These are phyloP conservation scores for Fragaria nilgerrensis DNA, from an alignment of 306 rosid species.

Conservation along the genomic window DNA sequence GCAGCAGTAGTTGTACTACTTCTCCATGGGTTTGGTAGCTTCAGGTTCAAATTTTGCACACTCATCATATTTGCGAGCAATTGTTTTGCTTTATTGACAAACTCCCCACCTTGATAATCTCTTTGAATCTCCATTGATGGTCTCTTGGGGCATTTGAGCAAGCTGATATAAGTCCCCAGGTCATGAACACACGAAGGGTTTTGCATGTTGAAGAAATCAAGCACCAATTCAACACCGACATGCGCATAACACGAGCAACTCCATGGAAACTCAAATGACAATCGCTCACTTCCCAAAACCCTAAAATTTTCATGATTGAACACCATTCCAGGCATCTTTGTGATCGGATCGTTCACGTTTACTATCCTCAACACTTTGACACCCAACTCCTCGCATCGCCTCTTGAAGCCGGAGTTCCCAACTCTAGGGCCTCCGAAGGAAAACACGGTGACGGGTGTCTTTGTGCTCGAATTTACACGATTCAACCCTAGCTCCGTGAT, in stretches of 20 bases:
- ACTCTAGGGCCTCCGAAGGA: conserved; percentile 93
- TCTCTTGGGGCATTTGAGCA: conserved; percentile 42
- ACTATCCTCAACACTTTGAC: conserved; percentile 69
- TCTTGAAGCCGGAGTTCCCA: conserved; percentile 67
- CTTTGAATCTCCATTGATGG: not conserved
- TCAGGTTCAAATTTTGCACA: conserved; percentile 33
- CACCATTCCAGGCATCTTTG: conserved; percentile 78
- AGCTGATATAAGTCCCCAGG: conserved; percentile 57
- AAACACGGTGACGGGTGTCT: conserved; percentile 56
- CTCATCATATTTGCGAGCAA: conserved; percentile 15
- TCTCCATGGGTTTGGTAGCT: conserved; percentile 26
- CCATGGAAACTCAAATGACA: conserved; percentile 49
- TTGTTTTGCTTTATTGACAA: conserved; percentile 38
- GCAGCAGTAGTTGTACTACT: not conserved
- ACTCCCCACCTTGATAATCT: conserved; percentile 20
- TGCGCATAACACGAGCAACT: conserved; percentile 79
- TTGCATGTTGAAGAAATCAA: conserved; percentile 76
- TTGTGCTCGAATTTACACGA: not conserved
- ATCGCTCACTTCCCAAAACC: conserved; percentile 63
- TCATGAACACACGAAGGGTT: conserved; percentile 96
- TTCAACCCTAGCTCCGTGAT: conserved; percentile 75
- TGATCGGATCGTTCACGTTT: conserved; percentile 81
- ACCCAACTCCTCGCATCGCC: conserved; percentile 76
- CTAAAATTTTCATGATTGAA: conserved; percentile 75
- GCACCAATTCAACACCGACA: conserved; percentile 76